These are phyloP conservation scores for Anisodus tanguticus DNA, from an alignment of 257 asterid genomes.

Conservation along the genomic window DNA sequence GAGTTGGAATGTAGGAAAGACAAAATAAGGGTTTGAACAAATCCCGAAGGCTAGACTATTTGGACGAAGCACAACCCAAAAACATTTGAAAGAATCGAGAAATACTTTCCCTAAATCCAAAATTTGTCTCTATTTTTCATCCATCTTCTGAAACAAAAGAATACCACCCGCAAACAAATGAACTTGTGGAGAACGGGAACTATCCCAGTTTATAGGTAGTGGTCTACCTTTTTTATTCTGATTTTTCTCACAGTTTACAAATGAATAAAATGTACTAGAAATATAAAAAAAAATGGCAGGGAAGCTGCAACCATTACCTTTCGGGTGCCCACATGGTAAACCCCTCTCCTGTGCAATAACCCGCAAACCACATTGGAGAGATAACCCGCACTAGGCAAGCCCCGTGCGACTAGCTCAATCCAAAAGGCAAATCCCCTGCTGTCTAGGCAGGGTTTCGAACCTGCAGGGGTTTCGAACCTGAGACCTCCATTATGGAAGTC, in stretches of 20 bases:
- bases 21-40: constrained; percentile 1
- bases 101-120: not conserved
- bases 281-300: not conserved
- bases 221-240: not conserved
- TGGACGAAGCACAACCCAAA: not conserved
- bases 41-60: not conserved
- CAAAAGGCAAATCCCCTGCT: too few species aligned
- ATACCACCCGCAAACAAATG: not conserved
- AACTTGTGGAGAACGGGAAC: not conserved
- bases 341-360: too few species aligned
- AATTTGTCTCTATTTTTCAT: not conserved
- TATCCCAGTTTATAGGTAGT: not conserved
- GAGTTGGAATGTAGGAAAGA: not conserved
- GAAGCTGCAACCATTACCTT: too few species aligned
- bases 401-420: too few species aligned
- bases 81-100: not conserved
- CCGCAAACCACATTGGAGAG: too few species aligned
- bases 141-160: not conserved
- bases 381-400: too few species aligned
- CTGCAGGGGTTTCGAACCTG: too few species aligned
- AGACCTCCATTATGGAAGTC: too few species aligned
- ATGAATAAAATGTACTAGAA: not conserved
- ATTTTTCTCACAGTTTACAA: not conserved
- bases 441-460: too few species aligned
- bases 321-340: too few species aligned